Base-by-base conservation (phyloP, 2,329 filamentous ascomycete genomes). In the Tolypocladium cylindrosporum region DNA sequence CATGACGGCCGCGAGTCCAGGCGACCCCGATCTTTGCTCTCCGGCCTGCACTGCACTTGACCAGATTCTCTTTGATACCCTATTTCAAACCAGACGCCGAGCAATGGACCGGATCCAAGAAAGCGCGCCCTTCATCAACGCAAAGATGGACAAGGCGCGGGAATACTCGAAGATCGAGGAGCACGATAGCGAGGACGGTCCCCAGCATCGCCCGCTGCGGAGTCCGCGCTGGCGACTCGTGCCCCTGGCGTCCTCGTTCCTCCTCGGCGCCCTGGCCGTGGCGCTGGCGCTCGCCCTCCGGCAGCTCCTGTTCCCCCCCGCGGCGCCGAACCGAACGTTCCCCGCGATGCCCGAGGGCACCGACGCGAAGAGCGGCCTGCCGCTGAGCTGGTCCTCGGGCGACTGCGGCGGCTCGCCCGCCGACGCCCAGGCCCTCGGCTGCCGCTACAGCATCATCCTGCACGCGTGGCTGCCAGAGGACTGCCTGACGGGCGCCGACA, bases 401-500 rank as follows among this genome's bases (percentile, higher is more conserved):
- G 63, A 65, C 51, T 64, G 64, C 43, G 64, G 64, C 37, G 62
- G 59, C 55, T 64, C 63, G 13, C 57, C 61, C 4, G 57, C 48
- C 31, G 60, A 64, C 3, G 64, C 63, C 0, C 39, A 36, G 24
- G 57, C 58, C 1, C 54, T 43, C 16, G 61, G 57, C n/a, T 63
- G 62, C 55, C 51, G 53, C 7, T 64, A 61, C 56, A 62, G 59
- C 54, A 63, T 64, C 24, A 63, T 64, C 3, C 55, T 63, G n/a
- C 63, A 63, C 53, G 51, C 61, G 2, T 65, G 64, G 64, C 59
- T 65, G n/a, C 64, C 64, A 1, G 53, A 54, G 31, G 31, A 53
- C 19, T 65, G 64, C 40, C 60, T 63, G 11, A 61, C 60, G 2
- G 60, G 55, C 4, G 62, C 55, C 31, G 64, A 65, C 54, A 53